Evolutionary conservation across 169 alveolate genomes (phyloP).

Genomic region (Plasmodium inui): DNA sequence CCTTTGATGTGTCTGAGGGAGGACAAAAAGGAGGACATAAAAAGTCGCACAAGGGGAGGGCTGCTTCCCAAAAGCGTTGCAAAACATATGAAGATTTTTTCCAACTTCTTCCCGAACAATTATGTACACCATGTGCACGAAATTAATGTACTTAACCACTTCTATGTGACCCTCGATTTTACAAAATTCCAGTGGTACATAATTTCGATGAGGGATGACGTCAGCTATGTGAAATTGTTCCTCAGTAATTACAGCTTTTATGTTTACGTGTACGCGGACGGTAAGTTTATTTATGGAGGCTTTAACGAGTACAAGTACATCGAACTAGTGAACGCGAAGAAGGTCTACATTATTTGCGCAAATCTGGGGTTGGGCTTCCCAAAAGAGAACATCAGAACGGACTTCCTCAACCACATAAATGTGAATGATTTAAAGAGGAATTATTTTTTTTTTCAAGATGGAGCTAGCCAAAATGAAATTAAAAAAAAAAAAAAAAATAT

Average conservation of each 20-base stretch:
- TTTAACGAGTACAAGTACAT: slow-evolving; percentile 69
- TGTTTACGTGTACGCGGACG: slow-evolving; percentile 47
- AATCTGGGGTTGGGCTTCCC: slow-evolving; percentile 75
- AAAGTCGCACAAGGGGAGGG: background rate
- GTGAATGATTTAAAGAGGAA: slow-evolving; percentile 23
- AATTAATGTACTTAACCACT: slow-evolving; percentile 67
- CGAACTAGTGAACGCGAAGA: slow-evolving; percentile 41
- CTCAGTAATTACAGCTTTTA: slow-evolving; percentile 62
- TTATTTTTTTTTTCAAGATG: background rate
- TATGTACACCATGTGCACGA: slow-evolving; percentile 25
- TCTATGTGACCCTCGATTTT: slow-evolving; percentile 52
- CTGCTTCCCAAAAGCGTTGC: slow-evolving; percentile 19
- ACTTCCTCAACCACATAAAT: slow-evolving; percentile 40
- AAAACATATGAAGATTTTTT: slow-evolving; percentile 25
- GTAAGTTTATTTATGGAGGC: slow-evolving; percentile 46
- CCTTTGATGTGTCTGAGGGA: slow-evolving; percentile 55
- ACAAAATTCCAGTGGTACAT: slow-evolving; percentile 74
- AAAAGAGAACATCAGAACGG: slow-evolving; percentile 41
- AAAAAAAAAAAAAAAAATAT: background rate
- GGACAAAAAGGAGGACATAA: slow-evolving; percentile 11
- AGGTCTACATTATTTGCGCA: slow-evolving; percentile 47
- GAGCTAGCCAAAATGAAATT: slow-evolving; percentile 4
- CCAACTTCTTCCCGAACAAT: slow-evolving; percentile 8
- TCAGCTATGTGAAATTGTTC: slow-evolving; percentile 44
- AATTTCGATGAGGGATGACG: background rate